Conservation (phyloP, 192 early-diverging fungal species). For the Backusella tarrabulga region DNA sequence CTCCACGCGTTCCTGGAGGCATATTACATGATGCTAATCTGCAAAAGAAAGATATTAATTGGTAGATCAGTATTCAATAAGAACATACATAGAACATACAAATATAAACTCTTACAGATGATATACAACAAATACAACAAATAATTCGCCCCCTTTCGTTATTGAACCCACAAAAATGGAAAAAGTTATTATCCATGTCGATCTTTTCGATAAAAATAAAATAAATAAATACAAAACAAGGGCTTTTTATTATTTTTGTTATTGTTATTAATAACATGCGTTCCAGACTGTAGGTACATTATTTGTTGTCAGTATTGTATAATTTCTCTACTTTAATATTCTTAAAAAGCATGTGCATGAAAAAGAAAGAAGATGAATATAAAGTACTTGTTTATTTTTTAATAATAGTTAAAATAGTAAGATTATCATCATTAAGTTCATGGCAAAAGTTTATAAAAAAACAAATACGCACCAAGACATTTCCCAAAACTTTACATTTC, state of each 20-base stretch:
- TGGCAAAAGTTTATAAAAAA: too few species aligned
- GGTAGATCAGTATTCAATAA: slow-evolving; percentile 14
- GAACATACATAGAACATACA: neutral
- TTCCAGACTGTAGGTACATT: neutral
- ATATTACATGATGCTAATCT: neutral
- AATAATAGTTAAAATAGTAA: neutral
- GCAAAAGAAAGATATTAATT: slow-evolving; percentile 19
- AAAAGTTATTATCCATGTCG: neutral
- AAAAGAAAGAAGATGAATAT: neutral
- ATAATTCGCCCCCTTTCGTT: neutral
- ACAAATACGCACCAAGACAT: too few species aligned
- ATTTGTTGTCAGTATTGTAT: neutral
- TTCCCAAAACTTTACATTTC: too few species aligned
- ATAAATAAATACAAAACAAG: neutral
- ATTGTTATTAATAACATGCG: neutral
- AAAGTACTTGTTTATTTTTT: neutral
- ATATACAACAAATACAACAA: neutral
- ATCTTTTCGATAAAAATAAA: neutral
- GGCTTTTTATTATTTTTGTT: neutral
- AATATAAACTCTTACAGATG: neutral
- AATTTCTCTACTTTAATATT: neutral
- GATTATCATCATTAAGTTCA: neutral
- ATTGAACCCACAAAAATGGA: neutral
- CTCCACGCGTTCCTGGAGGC: slow-evolving; percentile 25
- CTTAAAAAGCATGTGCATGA: neutral